These are phyloP conservation scores for Phytophthora pini DNA, from an alignment of 352 stramenopile species.

Conservation along the genomic window DNA sequence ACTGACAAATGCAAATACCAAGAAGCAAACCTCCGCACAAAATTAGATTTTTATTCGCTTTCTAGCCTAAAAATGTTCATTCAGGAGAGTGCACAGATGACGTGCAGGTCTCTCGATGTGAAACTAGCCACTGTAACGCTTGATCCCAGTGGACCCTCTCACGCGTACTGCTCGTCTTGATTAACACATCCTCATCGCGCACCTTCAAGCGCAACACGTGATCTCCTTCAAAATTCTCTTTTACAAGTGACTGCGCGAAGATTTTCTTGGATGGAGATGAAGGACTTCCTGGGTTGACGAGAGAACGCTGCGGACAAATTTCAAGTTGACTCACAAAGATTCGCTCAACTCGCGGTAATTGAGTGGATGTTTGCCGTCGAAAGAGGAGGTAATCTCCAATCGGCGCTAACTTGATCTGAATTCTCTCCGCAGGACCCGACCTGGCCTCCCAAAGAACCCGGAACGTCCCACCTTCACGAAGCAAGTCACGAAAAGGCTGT, in stretches of 20 bases:
- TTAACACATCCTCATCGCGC: constrained; percentile 41
- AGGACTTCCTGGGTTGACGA: constrained; percentile 3
- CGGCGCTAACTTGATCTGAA: constrained; percentile 42
- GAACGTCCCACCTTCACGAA: constrained; percentile 32
- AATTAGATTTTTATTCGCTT: constrained; percentile 29
- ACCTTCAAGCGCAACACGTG: constrained; percentile 49
- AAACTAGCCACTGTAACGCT: constrained; percentile 50
- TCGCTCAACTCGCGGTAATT: constrained; percentile 37
- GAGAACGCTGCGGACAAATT: constrained; percentile 36
- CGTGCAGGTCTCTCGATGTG: constrained; percentile 5
- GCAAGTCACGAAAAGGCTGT: constrained; percentile 30
- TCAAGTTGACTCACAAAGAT: constrained; percentile 53
- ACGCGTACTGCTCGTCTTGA: constrained; percentile 39
- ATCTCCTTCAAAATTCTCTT: constrained; percentile 35
- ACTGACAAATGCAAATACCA: neutral
- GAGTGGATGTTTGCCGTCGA: constrained; percentile 29
- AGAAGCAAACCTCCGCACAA: constrained; percentile 1
- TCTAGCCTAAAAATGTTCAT: constrained; percentile 16
- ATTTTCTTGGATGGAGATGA: constrained; percentile 24
- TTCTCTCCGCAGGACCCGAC: constrained; percentile 33
- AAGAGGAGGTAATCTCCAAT: constrained; percentile 54
- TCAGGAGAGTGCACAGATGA: neutral
- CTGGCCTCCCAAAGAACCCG: constrained; percentile 33
- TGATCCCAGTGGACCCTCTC: constrained; percentile 50
- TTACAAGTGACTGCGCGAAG: constrained; percentile 14